Conservation (phyloP, 2,329 filamentous ascomycete genomes). For the Aspergillus sp. region DNA sequence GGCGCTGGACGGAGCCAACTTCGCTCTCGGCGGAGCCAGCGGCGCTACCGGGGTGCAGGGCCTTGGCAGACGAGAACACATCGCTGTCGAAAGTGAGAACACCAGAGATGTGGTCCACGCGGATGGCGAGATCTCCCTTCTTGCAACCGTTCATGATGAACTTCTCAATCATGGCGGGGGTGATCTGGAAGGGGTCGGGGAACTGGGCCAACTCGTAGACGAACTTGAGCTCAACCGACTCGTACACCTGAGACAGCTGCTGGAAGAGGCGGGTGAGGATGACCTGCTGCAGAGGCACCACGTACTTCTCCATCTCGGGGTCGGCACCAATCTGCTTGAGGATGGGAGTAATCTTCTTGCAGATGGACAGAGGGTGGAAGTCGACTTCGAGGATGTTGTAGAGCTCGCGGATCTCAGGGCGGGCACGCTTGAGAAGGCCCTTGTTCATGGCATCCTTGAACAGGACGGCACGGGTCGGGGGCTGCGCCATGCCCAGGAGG, state of each 20-base stretch:
- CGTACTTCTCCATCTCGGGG: constrained; percentile 95
- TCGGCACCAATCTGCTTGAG: constrained; percentile 89
- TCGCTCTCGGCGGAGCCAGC: constrained; percentile 87
- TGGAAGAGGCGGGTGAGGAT: constrained; percentile 98
- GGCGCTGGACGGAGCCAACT: constrained; percentile 79
- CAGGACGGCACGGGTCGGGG: constrained; percentile 81
- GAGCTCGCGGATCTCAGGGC: constrained; percentile 91
- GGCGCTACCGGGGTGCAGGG: constrained; percentile 77
- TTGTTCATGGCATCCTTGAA: constrained; percentile 97
- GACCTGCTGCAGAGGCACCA: constrained; percentile 92
- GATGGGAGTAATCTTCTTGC: constrained; percentile 98
- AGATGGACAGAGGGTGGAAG: constrained; percentile 97
- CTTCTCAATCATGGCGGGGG: constrained; percentile 89
- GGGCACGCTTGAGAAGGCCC: constrained; percentile 85
- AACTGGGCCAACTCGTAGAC: constrained; percentile 93
- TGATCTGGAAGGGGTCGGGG: constrained; percentile 93
- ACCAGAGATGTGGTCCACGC: constrained; percentile 91
- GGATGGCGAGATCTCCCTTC: constrained; percentile 96
- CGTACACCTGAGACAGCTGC: constrained; percentile 97
- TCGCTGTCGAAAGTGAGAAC: constrained; percentile 97
- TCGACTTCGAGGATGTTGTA: constrained; percentile 99
- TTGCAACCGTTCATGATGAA: constrained; percentile 99
- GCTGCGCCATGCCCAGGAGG: constrained; percentile 85
- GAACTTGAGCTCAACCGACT: constrained; percentile 91
- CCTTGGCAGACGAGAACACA: constrained; percentile 95